Percentiles rank a stretch among this genome's conserved stretches.
These are phyloP conservation scores for Eutrema salsugineum DNA, from an alignment of 441 rosid species.

Conservation along the genomic window DNA sequence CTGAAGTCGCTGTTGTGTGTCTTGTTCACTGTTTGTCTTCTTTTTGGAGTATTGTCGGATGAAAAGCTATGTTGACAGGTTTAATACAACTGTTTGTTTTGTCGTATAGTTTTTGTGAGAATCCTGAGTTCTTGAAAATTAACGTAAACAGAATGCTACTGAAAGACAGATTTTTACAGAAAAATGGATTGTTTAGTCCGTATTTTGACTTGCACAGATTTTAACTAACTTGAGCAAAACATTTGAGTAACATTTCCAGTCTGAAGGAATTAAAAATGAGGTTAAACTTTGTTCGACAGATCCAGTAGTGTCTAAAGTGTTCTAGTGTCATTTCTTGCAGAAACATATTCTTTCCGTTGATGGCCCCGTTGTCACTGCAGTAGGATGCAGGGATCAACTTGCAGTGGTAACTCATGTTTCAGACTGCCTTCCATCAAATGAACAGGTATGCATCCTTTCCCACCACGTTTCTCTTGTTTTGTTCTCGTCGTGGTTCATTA, in stretches of 20 bases:
- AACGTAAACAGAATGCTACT: neutral
- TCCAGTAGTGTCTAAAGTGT: no score
- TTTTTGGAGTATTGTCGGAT: neutral
- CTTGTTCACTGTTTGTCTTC: neutral
- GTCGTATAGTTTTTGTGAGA: neutral
- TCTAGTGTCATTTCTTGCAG: slow-evolving; percentile 38
- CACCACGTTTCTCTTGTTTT: neutral
- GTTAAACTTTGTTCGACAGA: no score
- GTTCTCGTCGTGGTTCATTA: neutral
- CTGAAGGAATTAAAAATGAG: no score
- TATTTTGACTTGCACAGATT: neutral
- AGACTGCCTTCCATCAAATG: slow-evolving; percentile 76
- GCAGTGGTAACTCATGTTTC: slow-evolving; percentile 85
- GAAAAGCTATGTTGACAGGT: neutral
- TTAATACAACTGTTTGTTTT: neutral
- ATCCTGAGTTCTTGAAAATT: neutral
- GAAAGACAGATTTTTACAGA: neutral
- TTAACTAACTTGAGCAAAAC: neutral
- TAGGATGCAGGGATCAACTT: slow-evolving; percentile 78
- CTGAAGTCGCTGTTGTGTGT: neutral
- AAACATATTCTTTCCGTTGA: slow-evolving; percentile 77
- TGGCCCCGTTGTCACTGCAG: slow-evolving; percentile 84
- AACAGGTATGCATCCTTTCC: slow-evolving; percentile 55
- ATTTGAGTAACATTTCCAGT: no score
- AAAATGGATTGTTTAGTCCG: neutral